Evolutionary conservation across 768 basidiomycete species (phyloP).

Genomic region (Trametes punicea): DNA sequence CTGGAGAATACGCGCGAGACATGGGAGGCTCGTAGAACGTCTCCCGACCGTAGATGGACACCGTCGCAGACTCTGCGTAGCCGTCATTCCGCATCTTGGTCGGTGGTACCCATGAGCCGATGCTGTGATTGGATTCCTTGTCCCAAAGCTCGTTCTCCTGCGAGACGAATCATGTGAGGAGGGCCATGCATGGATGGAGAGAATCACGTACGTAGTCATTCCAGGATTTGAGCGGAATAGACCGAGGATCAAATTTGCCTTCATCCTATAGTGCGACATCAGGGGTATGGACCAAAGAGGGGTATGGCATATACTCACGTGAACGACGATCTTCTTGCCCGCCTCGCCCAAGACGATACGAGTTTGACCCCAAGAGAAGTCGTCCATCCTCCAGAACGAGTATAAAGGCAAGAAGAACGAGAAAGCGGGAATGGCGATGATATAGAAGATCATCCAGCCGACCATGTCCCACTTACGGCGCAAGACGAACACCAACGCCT

Average conservation of each 20-base stretch:
- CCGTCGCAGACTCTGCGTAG: constrained; percentile 73
- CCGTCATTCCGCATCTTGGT: constrained; percentile 66
- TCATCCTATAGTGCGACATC: no score
- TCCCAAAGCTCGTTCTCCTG: constrained; percentile 97
- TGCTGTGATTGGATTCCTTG: constrained; percentile 93
- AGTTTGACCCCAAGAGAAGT: constrained; percentile 94
- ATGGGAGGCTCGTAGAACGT: constrained; percentile 74
- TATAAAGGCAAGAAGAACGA: constrained; percentile 91
- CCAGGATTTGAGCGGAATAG: constrained; percentile 96
- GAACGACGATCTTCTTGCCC: constrained; percentile 93
- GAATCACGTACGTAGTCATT: constrained; percentile 75
- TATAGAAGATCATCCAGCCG: constrained; percentile 96
- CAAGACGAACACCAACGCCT: constrained; percentile 82
- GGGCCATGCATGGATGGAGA: neutral
- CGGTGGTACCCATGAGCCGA: constrained; percentile 89
- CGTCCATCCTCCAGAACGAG: constrained; percentile 98
- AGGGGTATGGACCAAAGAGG: no score
- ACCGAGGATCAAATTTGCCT: constrained; percentile 92
- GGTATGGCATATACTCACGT: no score
- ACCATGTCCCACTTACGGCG: constrained; percentile 98
- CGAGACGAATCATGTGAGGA: neutral
- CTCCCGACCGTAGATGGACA: constrained; percentile 83
- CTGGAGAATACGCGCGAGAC: constrained; percentile 63
- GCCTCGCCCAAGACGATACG: constrained; percentile 91
- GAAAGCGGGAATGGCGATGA: constrained; percentile 89